Evolutionary conservation across 1,284 basidiomycete genomes (phyloP).

Genomic region (Chondrostereum purpureum): DNA sequence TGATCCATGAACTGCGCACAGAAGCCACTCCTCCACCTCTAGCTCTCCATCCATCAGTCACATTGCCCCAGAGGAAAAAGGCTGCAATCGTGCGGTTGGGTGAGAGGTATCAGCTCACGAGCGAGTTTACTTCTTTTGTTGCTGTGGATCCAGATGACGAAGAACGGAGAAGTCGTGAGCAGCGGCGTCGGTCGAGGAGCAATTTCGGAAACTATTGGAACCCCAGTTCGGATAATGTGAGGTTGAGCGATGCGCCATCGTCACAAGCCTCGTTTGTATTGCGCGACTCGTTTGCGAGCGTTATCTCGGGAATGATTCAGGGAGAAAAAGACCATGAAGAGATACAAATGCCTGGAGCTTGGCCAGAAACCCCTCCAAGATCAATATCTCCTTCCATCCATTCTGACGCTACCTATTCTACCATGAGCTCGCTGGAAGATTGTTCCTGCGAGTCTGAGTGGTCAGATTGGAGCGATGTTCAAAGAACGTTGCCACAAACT

Average conservation of each 20-base stretch:
- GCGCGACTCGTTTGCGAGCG: too few relatives aligned
- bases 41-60: conserved; percentile 18
- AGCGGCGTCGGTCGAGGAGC: neutral
- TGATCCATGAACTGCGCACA: conserved; percentile 41
- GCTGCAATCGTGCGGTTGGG: conserved; percentile 44
- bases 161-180: neutral
- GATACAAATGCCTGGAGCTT: conserved; percentile 12
- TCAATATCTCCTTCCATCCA: conserved; percentile 2
- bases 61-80: conserved; percentile 30
- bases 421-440: conserved; percentile 38
- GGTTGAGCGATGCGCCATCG: too few relatives aligned
- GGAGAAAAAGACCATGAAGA: neutral
- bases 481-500: conserved; percentile 21
- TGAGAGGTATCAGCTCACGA: conserved; percentile 43
- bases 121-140: conserved; percentile 49
- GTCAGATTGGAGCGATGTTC: conserved; percentile 25
- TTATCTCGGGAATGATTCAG: too few relatives aligned
- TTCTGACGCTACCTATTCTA: conserved; percentile 32
- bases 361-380: conserved; percentile 13
- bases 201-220: conserved; percentile 11
- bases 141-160: conserved; percentile 29
- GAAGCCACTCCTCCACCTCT: conserved; percentile 23
- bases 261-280: too few relatives aligned
- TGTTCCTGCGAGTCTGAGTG: conserved; percentile 14
- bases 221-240: neutral